Conservation (phyloP, 192 early-diverging fungal species). For the Backusella tarrabulga region DNA sequence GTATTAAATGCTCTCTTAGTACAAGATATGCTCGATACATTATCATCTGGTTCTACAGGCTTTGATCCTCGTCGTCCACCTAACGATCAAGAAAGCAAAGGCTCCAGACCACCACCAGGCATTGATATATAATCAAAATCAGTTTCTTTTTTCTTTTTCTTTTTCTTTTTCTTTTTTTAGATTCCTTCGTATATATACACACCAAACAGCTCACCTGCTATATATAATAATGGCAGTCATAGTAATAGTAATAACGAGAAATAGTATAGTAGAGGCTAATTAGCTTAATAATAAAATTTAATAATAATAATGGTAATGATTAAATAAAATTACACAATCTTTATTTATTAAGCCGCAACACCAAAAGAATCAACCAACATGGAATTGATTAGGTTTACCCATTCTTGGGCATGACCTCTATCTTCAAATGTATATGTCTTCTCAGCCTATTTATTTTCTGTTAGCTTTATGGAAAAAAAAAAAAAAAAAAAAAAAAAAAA, state of each 20-base stretch:
- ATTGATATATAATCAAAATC: slow-evolving; percentile 2
- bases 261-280: not conserved
- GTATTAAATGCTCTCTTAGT: not conserved
- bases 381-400: slow-evolving; percentile 49
- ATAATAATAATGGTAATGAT: not conserved
- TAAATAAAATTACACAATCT: not conserved
- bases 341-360: slow-evolving; percentile 7
- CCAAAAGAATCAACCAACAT: slow-evolving; percentile 47
- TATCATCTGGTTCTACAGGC: not conserved
- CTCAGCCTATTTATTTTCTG: slow-evolving; percentile 25
- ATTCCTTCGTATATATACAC: not conserved
- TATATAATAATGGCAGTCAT: not conserved
- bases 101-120: not conserved
- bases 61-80: slow-evolving; percentile 8
- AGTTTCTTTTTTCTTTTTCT: not conserved
- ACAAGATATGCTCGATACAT: slow-evolving; percentile 8
- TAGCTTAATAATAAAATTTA: not conserved
- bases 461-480: not conserved
- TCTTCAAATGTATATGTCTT: slow-evolving; percentile 62
- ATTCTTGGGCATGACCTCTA: slow-evolving; percentile 43
- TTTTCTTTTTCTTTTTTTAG: not conserved
- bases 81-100: slow-evolving; percentile 8
- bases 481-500: no score
- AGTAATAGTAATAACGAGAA: not conserved
- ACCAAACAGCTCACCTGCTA: not conserved